Percentiles rank a stretch among this genome's conserved stretches.
Conservation (phyloP, 495 filamentous ascomycete genomes). For the Hyphodiscus hymeniophilus region DNA sequence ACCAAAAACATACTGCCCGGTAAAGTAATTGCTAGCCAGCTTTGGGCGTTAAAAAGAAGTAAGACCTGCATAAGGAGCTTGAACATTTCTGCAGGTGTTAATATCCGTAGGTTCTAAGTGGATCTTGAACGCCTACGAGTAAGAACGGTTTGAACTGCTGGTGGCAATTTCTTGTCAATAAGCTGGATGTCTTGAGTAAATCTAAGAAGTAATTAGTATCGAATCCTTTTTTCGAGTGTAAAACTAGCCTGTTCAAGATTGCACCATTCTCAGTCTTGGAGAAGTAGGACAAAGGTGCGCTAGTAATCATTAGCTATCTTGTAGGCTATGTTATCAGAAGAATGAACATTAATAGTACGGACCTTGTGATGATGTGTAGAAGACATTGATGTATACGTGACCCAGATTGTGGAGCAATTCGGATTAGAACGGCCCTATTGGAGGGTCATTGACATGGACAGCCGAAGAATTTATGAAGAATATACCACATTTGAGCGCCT, state of each 20-base stretch:
- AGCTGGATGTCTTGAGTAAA: conserved; percentile 32
- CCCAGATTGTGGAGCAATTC: conserved; percentile 20
- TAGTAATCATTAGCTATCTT: conserved; percentile 6
- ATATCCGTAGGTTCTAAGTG: neutral
- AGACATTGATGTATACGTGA: conserved; percentile 13
- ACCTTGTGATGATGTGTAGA: conserved; percentile 16
- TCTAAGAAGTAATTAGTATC: conserved; percentile 11
- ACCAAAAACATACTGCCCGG: conserved; percentile 25
- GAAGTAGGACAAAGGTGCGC: conserved; percentile 22
- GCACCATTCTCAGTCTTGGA: conserved; percentile 19
- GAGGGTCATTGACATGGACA: neutral
- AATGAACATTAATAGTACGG: no score
- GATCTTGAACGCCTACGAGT: conserved; percentile 7
- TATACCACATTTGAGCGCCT: conserved; percentile 17
- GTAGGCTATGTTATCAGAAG: neutral
- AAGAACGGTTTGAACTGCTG: conserved; percentile 15
- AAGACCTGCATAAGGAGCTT: conserved; percentile 10
- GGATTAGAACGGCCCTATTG: conserved; percentile 15
- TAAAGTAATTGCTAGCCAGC: conserved; percentile 20
- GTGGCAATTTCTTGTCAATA: conserved; percentile 22
- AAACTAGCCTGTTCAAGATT: conserved; percentile 23
- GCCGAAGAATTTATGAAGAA: neutral
- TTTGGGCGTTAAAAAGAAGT: conserved; percentile 17
- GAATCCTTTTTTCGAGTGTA: neutral
- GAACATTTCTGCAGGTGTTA: conserved; percentile 9